phyloP scores from a whole-genome alignment of 1,284 basidiomycete genomes.

The Sphaerobolus stellatus region DNA sequence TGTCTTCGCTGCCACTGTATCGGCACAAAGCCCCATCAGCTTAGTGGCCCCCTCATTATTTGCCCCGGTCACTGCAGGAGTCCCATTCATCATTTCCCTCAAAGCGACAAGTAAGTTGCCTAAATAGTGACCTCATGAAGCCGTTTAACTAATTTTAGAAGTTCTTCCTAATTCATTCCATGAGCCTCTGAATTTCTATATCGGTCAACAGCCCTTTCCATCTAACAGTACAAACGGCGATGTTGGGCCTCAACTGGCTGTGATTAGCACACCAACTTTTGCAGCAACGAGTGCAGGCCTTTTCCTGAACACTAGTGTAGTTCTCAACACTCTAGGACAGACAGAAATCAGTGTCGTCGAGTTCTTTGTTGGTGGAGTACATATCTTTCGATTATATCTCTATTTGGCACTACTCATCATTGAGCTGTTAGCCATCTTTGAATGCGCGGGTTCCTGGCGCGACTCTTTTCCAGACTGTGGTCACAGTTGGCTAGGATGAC shows the following conservation, averaged over 20 bases:
- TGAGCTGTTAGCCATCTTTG: not conserved
- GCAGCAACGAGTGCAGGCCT: not conserved
- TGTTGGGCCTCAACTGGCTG: not conserved
- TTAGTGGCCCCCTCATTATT: not conserved
- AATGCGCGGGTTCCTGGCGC: not conserved
- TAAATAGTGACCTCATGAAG: too few species aligned
- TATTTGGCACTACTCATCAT: not conserved
- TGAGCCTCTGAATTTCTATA: not conserved
- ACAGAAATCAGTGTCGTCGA: not conserved
- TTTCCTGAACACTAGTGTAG: not conserved
- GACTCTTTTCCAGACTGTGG: not conserved
- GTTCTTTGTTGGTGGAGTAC: slow-evolving; percentile 1
- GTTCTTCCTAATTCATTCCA: not conserved
- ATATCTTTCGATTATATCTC: not conserved
- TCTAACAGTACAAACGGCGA: not conserved
- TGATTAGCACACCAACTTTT: not conserved
- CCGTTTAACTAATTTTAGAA: not conserved
- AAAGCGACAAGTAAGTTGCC: not conserved
- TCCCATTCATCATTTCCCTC: not conserved
- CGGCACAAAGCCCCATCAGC: not conserved
- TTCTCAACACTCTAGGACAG: not conserved
- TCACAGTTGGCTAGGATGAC: not conserved
- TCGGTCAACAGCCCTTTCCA: not conserved
- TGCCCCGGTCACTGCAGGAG: not conserved
- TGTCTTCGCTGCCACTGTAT: not conserved